Evolutionary conservation across 1,284 basidiomycete genomes (phyloP).

Genomic region (Boletus smithii): DNA sequence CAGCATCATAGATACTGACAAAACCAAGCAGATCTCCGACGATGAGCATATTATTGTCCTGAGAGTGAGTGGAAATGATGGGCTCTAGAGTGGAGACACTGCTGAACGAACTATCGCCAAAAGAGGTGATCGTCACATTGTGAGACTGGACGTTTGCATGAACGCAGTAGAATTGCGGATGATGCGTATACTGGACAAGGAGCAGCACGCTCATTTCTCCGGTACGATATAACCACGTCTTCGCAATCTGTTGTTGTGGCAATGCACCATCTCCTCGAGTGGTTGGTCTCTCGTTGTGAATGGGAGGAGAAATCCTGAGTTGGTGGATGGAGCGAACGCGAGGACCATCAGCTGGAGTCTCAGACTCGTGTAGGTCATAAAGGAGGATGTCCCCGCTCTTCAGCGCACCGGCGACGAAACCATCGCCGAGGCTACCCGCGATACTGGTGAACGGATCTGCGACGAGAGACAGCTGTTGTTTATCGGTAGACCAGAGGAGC

Average conservation of each 20-base stretch:
- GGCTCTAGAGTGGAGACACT: slow-evolving; percentile 46
- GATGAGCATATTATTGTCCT: slow-evolving; percentile 49
- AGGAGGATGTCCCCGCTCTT: slow-evolving; percentile 54
- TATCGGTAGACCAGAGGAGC: slow-evolving; percentile 62
- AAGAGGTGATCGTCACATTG: slow-evolving; percentile 39
- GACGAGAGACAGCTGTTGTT: slow-evolving; percentile 34
- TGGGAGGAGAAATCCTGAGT: slow-evolving; percentile 30
- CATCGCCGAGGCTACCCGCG: slow-evolving; percentile 40
- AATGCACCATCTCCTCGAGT: neutral
- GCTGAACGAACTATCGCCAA: slow-evolving; percentile 53
- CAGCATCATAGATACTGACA: slow-evolving; percentile 51
- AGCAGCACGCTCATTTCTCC: slow-evolving; percentile 18
- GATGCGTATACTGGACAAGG: slow-evolving; percentile 45
- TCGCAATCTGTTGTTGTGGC: slow-evolving; percentile 12
- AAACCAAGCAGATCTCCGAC: slow-evolving; percentile 58
- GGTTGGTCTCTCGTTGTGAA: slow-evolving; percentile 24
- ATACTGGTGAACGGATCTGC: slow-evolving; percentile 52
- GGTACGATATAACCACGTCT: slow-evolving; percentile 17
- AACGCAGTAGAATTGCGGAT: slow-evolving; percentile 48
- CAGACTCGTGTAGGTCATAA: slow-evolving; percentile 43
- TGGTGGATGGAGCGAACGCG: slow-evolving; percentile 15
- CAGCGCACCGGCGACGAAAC: slow-evolving; percentile 48
- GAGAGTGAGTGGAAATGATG: slow-evolving; percentile 39
- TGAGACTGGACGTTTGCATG: slow-evolving; percentile 35
- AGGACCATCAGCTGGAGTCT: slow-evolving; percentile 12